Base-by-base conservation (phyloP, 2,329 filamentous ascomycete genomes). In the Penicillium paneum region DNA sequence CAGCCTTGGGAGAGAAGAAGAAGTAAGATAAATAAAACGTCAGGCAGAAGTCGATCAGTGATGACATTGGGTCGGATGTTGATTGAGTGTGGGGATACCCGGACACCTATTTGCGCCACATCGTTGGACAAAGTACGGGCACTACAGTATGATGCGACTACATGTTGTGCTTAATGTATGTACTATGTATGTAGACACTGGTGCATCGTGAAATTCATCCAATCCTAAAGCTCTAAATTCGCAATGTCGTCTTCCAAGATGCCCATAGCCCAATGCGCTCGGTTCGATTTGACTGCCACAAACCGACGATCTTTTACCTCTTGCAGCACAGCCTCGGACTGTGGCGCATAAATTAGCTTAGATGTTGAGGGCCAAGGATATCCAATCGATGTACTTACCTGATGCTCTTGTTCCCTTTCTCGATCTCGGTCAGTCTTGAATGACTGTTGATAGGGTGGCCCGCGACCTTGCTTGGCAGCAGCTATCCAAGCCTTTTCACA, bases 401-500 rank as follows among this genome's bases (percentile, higher is more conserved):
- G 46, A 34, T 2, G 15, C 26, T 55, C 52, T 32, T 19, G 15
- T 39, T 34, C n/a, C 19, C 8, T 10, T 47, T 49, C 26, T 17
- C 57, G 59, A 15, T 55, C 45, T 24, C 54, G 56, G 10, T 58
- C 53, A 19, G 49, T 51, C 17, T 59, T 53, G 26, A 67, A 62
- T 26, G 63, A 63, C 41, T 61, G 77, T 47, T 76, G 71, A 69
- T 96, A 97, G 0, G 85, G 85, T 4, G 91, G 91, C 0, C 91
- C 93, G 42, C 84, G 81, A 0, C 89, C 89, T 63, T 88, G 78
- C 57, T 86, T 82, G 3, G 84, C 88, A 0, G 88, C 86, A 67
- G 87, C 89, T 55, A 83, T 80, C 94, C 94, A 99, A 0, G 85
- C 82, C 3, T 85, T 87, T 72, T 97, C 92, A 70, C 91, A 96